A percentile compares a stretch with the other conserved stretches of the same genome.
Evolutionary conservation across 2,329 filamentous ascomycete species (phyloP).

Genomic region (Cryphonectria radicalis): DNA sequence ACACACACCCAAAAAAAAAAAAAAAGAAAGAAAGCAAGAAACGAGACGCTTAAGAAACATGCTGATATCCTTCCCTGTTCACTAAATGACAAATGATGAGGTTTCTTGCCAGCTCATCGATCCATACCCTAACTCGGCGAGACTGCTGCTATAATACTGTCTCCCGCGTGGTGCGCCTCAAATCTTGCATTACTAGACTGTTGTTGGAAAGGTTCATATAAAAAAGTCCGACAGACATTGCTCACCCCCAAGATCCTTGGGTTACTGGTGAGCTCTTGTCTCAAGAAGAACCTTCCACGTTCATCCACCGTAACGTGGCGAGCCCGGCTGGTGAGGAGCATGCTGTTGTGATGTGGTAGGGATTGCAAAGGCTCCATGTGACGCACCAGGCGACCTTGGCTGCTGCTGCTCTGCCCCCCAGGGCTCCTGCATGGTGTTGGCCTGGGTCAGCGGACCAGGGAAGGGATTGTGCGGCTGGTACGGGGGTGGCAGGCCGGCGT

Average conservation of each 20-base stretch:
- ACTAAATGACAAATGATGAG: neutral
- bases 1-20: too few species aligned
- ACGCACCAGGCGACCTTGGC: constrained; percentile 3
- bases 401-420: neutral
- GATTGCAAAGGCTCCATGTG: constrained; percentile 36
- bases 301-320: neutral
- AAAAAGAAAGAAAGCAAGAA: too few species aligned
- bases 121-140: neutral
- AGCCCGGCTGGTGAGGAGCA: neutral
- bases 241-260: neutral
- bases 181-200: neutral
- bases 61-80: neutral
- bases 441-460: neutral
- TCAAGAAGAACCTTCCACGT: neutral
- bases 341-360: constrained; percentile 12
- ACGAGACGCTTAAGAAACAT: neutral
- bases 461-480: constrained; percentile 18
- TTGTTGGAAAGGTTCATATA: too few species aligned
- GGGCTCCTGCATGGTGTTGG: neutral
- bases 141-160: neutral
- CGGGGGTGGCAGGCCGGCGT: constrained; percentile 11
- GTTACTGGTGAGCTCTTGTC: neutral
- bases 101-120: too few species aligned
- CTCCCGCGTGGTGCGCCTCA: neutral
- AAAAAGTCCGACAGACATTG: neutral